Evolutionary conservation across 768 basidiomycete genomes (phyloP).

Genomic region (Phaeolepiota aurea): DNA sequence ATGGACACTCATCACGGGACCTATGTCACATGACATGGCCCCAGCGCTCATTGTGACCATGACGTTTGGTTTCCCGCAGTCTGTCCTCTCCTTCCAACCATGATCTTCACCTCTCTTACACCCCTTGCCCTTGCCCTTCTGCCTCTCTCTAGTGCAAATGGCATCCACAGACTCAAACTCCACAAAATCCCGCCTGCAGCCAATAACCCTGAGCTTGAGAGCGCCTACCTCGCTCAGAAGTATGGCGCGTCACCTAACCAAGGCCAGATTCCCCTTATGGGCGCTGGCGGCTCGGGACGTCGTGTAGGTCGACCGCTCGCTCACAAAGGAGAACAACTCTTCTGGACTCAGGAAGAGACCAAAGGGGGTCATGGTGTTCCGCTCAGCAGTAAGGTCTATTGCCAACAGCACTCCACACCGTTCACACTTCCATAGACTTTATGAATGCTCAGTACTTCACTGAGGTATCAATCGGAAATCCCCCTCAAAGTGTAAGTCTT

Average conservation of each 20-base stretch:
- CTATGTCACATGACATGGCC: too few species aligned
- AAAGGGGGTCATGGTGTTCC: conserved; percentile 84
- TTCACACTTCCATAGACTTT: conserved; percentile 74
- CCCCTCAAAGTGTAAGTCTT: conserved; percentile 64
- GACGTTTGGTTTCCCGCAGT: not conserved
- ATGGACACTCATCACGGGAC: too few species aligned
- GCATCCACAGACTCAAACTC: conserved; percentile 81
- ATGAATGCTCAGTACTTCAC: conserved; percentile 98
- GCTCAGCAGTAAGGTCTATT: conserved; percentile 74
- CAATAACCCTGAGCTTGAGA: conserved; percentile 60
- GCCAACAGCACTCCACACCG: too few species aligned
- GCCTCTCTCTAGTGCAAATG: conserved; percentile 44
- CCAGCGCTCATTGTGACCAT: too few species aligned
- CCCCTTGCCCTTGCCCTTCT: conserved; percentile 33
- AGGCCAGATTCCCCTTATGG: conserved; percentile 55
- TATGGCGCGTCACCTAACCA: conserved; percentile 56
- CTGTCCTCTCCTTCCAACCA: conserved; percentile 20
- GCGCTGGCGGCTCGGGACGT: conserved; percentile 68
- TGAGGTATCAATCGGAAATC: conserved; percentile 76
- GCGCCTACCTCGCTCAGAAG: conserved; percentile 88
- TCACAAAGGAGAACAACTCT: conserved; percentile 48
- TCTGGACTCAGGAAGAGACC: conserved; percentile 74
- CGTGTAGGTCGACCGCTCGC: conserved; percentile 30
- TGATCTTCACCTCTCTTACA: conserved; percentile 35
- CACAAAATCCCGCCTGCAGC: conserved; percentile 68